These are phyloP conservation scores for Eucalyptus shirleyi DNA, from an alignment of 345 rosid species.

Conservation along the genomic window DNA sequence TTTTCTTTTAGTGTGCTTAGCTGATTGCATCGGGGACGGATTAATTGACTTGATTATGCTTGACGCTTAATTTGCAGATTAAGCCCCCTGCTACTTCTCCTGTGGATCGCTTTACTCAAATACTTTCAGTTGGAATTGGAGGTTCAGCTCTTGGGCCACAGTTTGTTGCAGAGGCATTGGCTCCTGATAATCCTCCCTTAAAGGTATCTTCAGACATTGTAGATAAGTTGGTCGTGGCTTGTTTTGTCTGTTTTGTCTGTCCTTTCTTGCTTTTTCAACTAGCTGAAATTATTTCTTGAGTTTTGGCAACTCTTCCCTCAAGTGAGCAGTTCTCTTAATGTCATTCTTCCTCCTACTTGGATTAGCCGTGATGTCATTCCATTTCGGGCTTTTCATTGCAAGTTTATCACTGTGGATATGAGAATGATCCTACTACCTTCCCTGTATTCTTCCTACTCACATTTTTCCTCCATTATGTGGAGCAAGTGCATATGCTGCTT, in stretches of 20 bases:
- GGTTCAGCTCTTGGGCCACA: constrained; percentile 99
- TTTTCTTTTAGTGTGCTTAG: not conserved
- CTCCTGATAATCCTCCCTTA: constrained; percentile 95
- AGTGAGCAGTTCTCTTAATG: not conserved
- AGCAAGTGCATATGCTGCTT: not conserved
- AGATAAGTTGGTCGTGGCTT: not conserved
- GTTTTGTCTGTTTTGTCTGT: not conserved
- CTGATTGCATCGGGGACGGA: not conserved
- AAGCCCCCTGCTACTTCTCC: constrained; percentile 58
- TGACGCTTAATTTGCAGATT: constrained; percentile 35
- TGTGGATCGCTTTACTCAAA: constrained; percentile 67
- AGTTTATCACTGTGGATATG: not conserved
- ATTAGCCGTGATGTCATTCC: not conserved
- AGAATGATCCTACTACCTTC: not conserved
- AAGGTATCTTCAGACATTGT: constrained; percentile 29
- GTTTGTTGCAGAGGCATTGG: constrained; percentile 94
- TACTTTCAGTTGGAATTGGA: constrained; percentile 93
- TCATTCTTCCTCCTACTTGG: not conserved
- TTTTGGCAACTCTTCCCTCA: not conserved
- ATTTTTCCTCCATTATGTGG: not conserved
- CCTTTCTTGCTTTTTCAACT: not conserved
- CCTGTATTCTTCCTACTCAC: not conserved
- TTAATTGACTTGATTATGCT: not conserved
- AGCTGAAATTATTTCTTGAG: not conserved
- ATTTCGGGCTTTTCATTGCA: not conserved